Evolutionary conservation across 306 rosid genomes (phyloP), one percentile per base, ranked within the genome.

Genomic region (Cucurbita ficifolia): DNA sequence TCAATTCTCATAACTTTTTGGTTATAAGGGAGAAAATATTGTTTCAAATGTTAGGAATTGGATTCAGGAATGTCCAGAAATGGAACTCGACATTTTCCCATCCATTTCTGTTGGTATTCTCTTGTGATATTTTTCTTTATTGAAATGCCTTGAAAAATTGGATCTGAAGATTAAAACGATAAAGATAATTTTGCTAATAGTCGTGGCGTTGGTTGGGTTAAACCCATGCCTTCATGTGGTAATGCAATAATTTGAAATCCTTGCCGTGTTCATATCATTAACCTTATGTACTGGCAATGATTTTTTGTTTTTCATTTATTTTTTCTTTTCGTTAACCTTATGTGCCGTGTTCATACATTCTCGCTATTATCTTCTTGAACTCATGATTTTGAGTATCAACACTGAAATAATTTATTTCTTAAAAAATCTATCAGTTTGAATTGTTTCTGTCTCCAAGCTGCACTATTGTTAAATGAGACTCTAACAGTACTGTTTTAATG

Each of bases 401-500:
- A 7, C 0, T 46, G 36, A 11, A 36, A 35, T 59, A 13, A 8
- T 46, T 68, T 24, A 22, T 45, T 22, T 68, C 21, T 48, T 8
- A 14, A 7, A 22, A 16, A n/a, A n/a, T 33, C 21, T 48, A 48
- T 46, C 57, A 6, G 24, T 48, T 69, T 35, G 63, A 56, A 64
- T 68, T 56, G 76, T 52, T 40, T n/a, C 7, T 61, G 9, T 9
- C 24, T 78, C 72, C 91, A 89, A 95, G 99, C 96, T 3, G 93
- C 94, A 0, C 90, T 95, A 73, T 92, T 89, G 81, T 88, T 91
- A 49, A 91, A 89, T 82, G 99, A 35, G 68, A 46, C 49, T 35
- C 57, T 69, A 49, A 69, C 74, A 49, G 14, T 48, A 75, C 59
- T 56, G 79, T 52, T 64, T 64, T 64, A 0, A 18, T 78, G 14